Base-by-base conservation (phyloP, 2,329 filamentous ascomycete genomes). In the Neopestalotiopsis rosae region DNA sequence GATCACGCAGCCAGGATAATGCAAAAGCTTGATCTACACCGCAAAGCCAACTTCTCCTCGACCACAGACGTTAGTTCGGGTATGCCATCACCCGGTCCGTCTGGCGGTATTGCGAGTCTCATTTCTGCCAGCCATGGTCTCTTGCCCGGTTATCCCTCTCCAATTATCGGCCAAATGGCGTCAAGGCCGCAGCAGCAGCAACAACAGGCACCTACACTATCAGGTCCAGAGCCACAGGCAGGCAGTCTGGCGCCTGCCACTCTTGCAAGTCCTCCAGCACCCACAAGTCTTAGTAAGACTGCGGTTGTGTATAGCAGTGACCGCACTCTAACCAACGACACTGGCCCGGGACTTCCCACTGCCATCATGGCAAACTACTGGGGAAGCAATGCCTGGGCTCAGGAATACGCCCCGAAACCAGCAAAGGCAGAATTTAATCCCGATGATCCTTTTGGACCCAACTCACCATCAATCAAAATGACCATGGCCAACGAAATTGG, bases 341-440 rank as follows among this genome's bases (percentile, higher is more conserved):
- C 85, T 61, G 87, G 87, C n/a, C 89, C 92, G 57, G 88, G 88
- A 28, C 89, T 97, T 81, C 94, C 95, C 1, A 93, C 92, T 64
- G 94, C 94, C 14, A 90, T 98, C 70, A 89, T 97, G 84, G 95
- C 95, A 40, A 98, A 98, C 78, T 88, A 97, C 68, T 98, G 95
- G 95, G 95, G 95, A 64, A 97, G 91, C 75, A 92, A 90, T 68
- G 91, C 94, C 61, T 97, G 94, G 93, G 76, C 74, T 24, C 74
- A 75, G 42, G 76, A 77, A 14, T 72, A 76, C 59, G 72, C 72
- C 2, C 69, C 72, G 12, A 78, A 72, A 69, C 61, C 68, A 4
- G 74, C 40, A 30, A 73, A 68, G n/a, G 62, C 70, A 17, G 73
- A 75, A 34, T 30, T 70, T n/a, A 70, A 72, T 28, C 65, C 71